Evolutionary conservation across 1,139 yeast genomes (phyloP), one percentile per base, ranked within the genome.

Genomic region (Tardiomyces depauwii): DNA sequence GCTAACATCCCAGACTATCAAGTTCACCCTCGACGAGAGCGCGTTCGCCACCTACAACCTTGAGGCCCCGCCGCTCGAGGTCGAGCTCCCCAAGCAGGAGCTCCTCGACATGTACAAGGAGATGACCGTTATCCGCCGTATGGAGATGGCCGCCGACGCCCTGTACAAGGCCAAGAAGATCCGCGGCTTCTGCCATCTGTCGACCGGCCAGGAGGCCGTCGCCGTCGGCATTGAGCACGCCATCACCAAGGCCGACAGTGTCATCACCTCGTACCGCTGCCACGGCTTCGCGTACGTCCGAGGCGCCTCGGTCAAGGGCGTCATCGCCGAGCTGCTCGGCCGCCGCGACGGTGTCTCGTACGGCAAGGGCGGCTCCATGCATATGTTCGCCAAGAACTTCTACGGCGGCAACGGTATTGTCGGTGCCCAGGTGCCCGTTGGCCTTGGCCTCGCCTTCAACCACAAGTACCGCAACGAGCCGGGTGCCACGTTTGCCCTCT

Each of bases 281-380:
- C 98, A 91, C 77, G 97, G 96, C 56, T 88, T 91, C 72, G 91
- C 96, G 42, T 85, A 78, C 74, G 81, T 86, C 83, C 80, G 98
- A 68, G 98, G 98, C 54, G 86, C 94, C 32, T 74, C 95, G 27
- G 95, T 89, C 57, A 81, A 85, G 69, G 81, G 78, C 50, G 94
- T 91, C 51, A 73, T 93, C 59, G 97, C 95, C 52, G 98, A 91
- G 72, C 76, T 91, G 68, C 84, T 91, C 89, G 98, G 98, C 60
- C 85, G 84, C 72, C 82, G 96, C 72, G 72, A 82, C 48, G 98
- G 98, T 73, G 93, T 86, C 53, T 84, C 96, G 42, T 82, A 73
- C 70, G 98, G 98, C 72, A 91, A 91, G 72, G 98, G 98, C 72
- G 98, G 98, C 58, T 91, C 98, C 53, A 91, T 91, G 98, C 98